Base-by-base conservation (phyloP, 495 filamentous ascomycete genomes). In the Xylaria sp. region DNA sequence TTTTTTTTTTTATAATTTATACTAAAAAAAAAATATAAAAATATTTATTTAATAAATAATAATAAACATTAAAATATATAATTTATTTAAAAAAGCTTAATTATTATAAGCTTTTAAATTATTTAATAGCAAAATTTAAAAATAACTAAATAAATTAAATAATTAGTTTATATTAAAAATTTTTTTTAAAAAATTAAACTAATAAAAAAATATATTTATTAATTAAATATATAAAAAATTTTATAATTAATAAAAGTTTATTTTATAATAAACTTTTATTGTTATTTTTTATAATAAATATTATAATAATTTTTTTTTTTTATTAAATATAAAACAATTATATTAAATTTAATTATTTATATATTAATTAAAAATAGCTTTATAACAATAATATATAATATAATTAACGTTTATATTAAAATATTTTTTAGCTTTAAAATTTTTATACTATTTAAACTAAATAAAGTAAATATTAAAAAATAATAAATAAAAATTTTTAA, bases 101-200 rank as follows among this genome's bases (percentile, higher is more conserved):
- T 26, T 53, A 26, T 53, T 53, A 26, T 53, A 53, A 53, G 5
- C 48, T 1, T 53, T 53, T 53, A 53, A 53, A 53, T 53, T 53
- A 26, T 53, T 53, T 53, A 53, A 53, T 53, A 53, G 11, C 11
- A 53, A 53, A 53, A 53, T 53, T 53, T 53, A 53, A 53, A 14
- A 14, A 21, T 53, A 53, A 53, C 26, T 53, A 53, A 26, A 9
- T 53, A 53, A 53, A 12, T 21, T 53, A 26, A 26, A 7, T 4
- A 14, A 7, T 53, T 24, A 53, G 0, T 9, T 26, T 26, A 53
- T 53, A 26, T 24, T 53, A 26, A 24, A 24, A 26, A 5, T 1
- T 7, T 26, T 53, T 53, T 26, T 53, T 26, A 26, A 53, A 24
- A 26, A 53, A 24, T 53, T 53, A 26, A 53, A 53, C 12, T 9